phyloP scores from a whole-genome alignment of 345 rosid species.

The Crucihimalaya himalaica region DNA sequence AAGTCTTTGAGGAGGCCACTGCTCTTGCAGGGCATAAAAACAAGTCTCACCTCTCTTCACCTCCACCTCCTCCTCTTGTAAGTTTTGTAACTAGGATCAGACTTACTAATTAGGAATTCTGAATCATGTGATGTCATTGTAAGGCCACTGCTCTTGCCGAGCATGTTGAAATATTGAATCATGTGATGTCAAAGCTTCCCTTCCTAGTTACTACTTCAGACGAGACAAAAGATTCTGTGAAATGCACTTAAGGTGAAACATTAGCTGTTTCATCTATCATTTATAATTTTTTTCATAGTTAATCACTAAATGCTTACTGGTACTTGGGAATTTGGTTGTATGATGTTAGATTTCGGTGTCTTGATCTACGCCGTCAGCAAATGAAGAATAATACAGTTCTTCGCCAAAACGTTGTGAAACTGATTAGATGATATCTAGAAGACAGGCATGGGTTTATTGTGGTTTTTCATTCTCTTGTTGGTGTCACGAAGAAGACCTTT shows the following conservation, averaged over 20 bases:
- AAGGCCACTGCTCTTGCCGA: no score
- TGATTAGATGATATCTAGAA: constrained; percentile 81
- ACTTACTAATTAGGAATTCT: no score
- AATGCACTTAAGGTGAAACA: constrained; percentile 76
- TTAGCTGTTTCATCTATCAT: not conserved
- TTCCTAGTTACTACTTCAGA: constrained; percentile 80
- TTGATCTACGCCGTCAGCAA: constrained; percentile 90
- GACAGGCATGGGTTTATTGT: constrained; percentile 87
- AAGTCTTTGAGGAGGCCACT: no score
- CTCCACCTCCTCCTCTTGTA: no score
- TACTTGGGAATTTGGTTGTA: not conserved
- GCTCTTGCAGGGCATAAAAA: no score
- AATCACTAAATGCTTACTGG: constrained; percentile 9
- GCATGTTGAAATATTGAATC: constrained; percentile 78
- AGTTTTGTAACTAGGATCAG: no score
- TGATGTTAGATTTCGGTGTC: constrained; percentile 72
- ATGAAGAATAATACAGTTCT: constrained; percentile 73
- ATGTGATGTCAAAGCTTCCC: constrained; percentile 81
- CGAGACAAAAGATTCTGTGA: constrained; percentile 71
- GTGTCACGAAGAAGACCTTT: no score
- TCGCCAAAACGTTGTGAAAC: constrained; percentile 89
- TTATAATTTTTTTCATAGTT: constrained; percentile 7
- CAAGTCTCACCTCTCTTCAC: no score
- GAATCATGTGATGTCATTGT: no score
- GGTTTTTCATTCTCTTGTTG: constrained; percentile 45